Base-by-base conservation (phyloP, 192 early-diverging fungal genomes). In the Backusella mclennaniae region DNA sequence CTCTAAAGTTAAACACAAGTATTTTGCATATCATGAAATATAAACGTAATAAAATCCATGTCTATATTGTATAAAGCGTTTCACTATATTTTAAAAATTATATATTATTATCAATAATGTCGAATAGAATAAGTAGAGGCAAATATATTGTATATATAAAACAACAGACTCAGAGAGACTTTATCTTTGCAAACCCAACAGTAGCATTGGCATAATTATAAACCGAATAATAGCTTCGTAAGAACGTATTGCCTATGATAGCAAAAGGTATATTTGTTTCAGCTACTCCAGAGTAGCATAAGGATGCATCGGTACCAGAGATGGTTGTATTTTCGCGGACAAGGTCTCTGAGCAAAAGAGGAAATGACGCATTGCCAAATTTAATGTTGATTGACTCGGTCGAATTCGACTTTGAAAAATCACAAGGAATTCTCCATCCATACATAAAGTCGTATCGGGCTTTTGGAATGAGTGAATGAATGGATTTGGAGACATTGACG, bases 221-320 rank as follows among this genome's bases (percentile, higher is more conserved):
- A 26, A 84, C 84, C 11, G 79, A 71, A 73, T 84, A 87, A 15
- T 83, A 85, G 35, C 82, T 89, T 74, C 84, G 85, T 29, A 89
- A 67, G 67, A 89, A 85, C 0, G 77, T 68, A 63, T 87, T 86
- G 35, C 87, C 87, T 17, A 89, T 78, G 31, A 53, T 71, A 17
- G 41, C 44, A 67, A 68, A 42, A 29, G 59, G 56, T 35, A 38
- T 56, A 53, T 44, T 75, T 29, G 63, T 35, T 71, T 67, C 70
- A 39, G 63, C 75, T 75, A 78, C 67, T 42, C 80, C 80, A 35
- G 80, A 87, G 63, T 79, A 81, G 2, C 74, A 38, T 0, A 56
- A 8, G 23, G 56, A 63, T 4, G 12, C 4, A 14, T 63, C 23
- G 2, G 56, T 63, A 66, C 59, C 33, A 14, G 56, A 3, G 1